Evolutionary conservation across 1,139 yeast genomes (phyloP).

Genomic region (Blastobotrys elegans): DNA sequence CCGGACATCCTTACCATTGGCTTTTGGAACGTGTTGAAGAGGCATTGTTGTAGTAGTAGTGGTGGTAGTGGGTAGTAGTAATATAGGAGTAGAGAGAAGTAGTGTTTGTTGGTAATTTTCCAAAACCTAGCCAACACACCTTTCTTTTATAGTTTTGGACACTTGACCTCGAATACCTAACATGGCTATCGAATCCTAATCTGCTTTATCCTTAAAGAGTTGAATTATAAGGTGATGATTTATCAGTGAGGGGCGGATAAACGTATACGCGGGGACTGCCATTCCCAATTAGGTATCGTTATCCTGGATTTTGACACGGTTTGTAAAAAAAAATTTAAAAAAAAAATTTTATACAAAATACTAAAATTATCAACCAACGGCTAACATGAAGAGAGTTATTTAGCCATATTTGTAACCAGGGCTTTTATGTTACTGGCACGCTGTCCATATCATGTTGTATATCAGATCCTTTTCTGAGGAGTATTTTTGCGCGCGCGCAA

Average conservation of each 20-base stretch:
- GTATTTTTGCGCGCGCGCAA: too few species aligned
- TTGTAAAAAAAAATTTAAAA: background rate
- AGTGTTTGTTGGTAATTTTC: background rate
- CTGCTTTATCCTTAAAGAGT: too few species aligned
- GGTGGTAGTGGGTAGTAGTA: background rate
- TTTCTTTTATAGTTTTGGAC: background rate
- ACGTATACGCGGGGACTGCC: conserved; percentile 1
- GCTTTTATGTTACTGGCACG: too few species aligned
- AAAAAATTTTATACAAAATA: background rate
- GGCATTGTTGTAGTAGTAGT: conserved; percentile 6
- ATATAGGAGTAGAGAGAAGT: too few species aligned
- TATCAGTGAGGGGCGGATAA: conserved; percentile 1
- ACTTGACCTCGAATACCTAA: background rate
- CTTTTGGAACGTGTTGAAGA: conserved; percentile 10
- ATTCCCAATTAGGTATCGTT: background rate
- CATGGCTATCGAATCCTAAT: background rate
- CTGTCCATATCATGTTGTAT: too few species aligned
- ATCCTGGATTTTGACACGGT: background rate
- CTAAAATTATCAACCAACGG: too few species aligned
- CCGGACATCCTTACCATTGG: conserved; percentile 25
- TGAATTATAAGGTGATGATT: too few species aligned
- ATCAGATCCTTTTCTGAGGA: too few species aligned
- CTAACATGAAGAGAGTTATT: too few species aligned
- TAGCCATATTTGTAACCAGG: too few species aligned
- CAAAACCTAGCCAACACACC: background rate